A percentile compares a stretch with the other conserved stretches of the same genome.
Evolutionary conservation across 768 basidiomycete species (phyloP).

Genomic region (Panellus pusillus): DNA sequence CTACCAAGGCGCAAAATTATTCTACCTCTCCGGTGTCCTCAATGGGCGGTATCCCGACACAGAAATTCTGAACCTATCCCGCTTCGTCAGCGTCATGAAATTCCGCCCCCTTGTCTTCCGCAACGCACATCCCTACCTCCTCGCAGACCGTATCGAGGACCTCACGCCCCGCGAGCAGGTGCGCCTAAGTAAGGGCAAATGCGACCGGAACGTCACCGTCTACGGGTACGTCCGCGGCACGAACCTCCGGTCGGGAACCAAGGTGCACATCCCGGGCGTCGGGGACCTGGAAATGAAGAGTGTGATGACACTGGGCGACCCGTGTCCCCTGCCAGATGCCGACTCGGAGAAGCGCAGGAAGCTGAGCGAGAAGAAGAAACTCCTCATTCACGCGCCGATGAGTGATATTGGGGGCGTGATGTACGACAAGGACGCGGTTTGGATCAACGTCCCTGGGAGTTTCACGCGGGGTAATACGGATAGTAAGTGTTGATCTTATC

Average conservation of each 20-base stretch:
- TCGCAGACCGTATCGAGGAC: conserved; percentile 94
- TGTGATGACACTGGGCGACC: conserved; percentile 81
- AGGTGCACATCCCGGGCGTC: conserved; percentile 92
- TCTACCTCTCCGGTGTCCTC: conserved; percentile 94
- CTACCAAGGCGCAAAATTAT: conserved; percentile 97
- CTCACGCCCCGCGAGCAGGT: conserved; percentile 86
- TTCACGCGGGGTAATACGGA: conserved; percentile 79
- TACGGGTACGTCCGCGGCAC: conserved; percentile 96
- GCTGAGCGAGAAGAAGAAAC: conserved; percentile 92
- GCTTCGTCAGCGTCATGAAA: conserved; percentile 98
- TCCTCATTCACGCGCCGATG: conserved; percentile 96
- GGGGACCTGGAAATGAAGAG: conserved; percentile 82
- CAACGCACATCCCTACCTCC: conserved; percentile 91
- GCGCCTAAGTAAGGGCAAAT: conserved; percentile 77
- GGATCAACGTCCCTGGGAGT: conserved; percentile 95
- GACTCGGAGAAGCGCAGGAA: conserved; percentile 91
- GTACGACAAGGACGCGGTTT: conserved; percentile 98
- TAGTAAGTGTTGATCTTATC: conserved; percentile 40
- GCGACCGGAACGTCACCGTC: conserved; percentile 89
- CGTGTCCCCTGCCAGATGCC: conserved; percentile 89
- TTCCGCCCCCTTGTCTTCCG: conserved; percentile 97
- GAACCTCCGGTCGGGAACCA: conserved; percentile 70
- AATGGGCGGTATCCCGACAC: conserved; percentile 97
- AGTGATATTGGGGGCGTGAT: conserved; percentile 95
- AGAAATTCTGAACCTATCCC: conserved; percentile 93